Conservation (phyloP, 129 eudicot species). For the Saposhnikovia divaricata region DNA sequence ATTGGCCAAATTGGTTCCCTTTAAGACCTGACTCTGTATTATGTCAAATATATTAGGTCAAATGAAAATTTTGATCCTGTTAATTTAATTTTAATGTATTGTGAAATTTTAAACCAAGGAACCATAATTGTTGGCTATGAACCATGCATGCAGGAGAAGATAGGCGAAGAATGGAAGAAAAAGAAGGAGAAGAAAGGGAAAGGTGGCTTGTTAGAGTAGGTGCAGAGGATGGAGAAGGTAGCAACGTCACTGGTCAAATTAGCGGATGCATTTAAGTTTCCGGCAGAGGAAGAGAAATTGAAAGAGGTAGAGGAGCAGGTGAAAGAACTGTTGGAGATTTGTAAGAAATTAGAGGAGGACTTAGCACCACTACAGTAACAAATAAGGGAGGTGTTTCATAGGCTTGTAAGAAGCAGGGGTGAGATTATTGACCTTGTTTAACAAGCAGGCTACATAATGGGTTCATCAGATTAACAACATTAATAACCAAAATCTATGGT, state of each 20-base stretch:
- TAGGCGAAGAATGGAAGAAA: constrained; percentile 86
- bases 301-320: constrained; percentile 56
- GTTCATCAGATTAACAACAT: constrained; percentile 41
- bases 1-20: too few species aligned
- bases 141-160: constrained; percentile 40
- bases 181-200: constrained; percentile 83
- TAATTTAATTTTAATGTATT: not conserved
- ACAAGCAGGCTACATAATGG: constrained; percentile 39
- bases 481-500: constrained; percentile 8
- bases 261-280: constrained; percentile 51
- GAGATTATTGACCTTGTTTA: constrained; percentile 73
- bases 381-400: constrained; percentile 72
- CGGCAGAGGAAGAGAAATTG: constrained; percentile 60
- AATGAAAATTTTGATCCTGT: not conserved
- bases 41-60: not conserved
- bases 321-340: constrained; percentile 59
- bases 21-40: too few species aligned
- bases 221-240: constrained; percentile 55
- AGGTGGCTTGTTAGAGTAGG: constrained; percentile 64
- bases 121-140: not conserved
- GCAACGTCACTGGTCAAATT: constrained; percentile 45
- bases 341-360: constrained; percentile 68
- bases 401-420: constrained; percentile 74
- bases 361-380: constrained; percentile 54
- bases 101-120: not conserved